Evolutionary conservation across 129 eudicot species (phyloP), one percentile per base, ranked within the genome.

Genomic region (Flaveria ramosissima): DNA sequence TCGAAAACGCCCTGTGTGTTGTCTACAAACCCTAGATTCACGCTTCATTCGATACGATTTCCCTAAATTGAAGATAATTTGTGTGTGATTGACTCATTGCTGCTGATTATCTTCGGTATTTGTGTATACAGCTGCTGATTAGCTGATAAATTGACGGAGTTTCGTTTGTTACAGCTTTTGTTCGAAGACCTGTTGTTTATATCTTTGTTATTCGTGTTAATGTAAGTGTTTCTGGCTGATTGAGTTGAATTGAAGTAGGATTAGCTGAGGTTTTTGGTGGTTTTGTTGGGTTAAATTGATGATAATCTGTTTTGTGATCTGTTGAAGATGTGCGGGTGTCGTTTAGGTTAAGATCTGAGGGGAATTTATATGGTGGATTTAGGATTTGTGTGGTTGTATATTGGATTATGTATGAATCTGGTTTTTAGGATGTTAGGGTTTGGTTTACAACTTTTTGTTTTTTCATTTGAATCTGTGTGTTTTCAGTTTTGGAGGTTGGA

Each of bases 161-260:
- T 78, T 77, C 62, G 45, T 45, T 64, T 68, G 62, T 16, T 16
- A 26, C 75, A n/a, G 59, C 21, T 77, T 26, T 57, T 21, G 74
- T 67, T 67, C 53, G 53, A 77, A 55, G 69, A 56, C 46, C 75
- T 56, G 76, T 30, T 77, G 10, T 77, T 56, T 30, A 6, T 59
- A 27, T 45, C 72, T 71, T 45, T 69, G 75, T 70, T 59, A 70
- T 78, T 45, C 46, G 36, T 32, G 47, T 71, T n/a, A 62, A 79
- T 71, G 83, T 79, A 41, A 79, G 83, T 79, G 42, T 61, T 51
- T 64, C 75, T 21, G 56, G 17, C 10, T 16, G 45, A 78, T 17
- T 17, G 32, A 26, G 75, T 77, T 66, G 68, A 69, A n/a, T 30
- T 26, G 42, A 68, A 69, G 21, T 42, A 68, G 32, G 39, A 68